Evolutionary conservation across 2,329 filamentous ascomycete species (phyloP).

Genomic region (Sporothrix dimorphospora): DNA sequence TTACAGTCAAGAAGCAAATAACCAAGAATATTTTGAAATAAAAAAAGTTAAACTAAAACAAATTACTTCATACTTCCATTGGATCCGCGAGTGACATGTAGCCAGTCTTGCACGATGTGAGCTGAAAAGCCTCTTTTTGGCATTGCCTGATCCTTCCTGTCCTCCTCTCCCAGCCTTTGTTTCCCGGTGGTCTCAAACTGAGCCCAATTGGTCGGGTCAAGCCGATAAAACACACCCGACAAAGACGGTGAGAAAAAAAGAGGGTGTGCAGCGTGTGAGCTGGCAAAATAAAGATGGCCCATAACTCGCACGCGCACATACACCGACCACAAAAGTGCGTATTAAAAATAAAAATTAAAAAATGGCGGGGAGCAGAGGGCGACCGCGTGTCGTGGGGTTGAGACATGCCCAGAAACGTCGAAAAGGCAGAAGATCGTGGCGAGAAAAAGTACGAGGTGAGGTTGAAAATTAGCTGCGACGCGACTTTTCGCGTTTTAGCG

Average conservation of each 20-base stretch:
- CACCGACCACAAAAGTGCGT: not conserved
- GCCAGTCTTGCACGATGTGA: not conserved
- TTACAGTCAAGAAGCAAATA: slow-evolving; percentile 1
- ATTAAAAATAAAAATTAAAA: slow-evolving; percentile 13
- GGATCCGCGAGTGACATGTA: not conserved
- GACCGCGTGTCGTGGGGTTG: slow-evolving; percentile 15
- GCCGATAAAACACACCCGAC: not conserved
- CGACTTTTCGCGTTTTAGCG: slow-evolving; percentile 28
- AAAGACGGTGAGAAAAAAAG: not conserved
- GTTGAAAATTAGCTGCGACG: slow-evolving; percentile 18
- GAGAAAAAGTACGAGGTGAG: not conserved
- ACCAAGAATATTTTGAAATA: not conserved
- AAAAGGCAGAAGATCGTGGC: slow-evolving; percentile 10
- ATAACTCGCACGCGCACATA: not conserved
- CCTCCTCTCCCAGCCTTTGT: not conserved
- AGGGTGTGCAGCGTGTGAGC: not conserved
- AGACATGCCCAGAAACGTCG: no score
- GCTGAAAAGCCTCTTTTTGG: not conserved
- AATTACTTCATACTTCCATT: not conserved
- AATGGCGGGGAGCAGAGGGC: not conserved
- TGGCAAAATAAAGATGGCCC: not conserved
- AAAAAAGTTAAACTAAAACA: not conserved
- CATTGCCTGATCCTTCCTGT: not conserved
- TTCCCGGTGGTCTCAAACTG: not conserved
- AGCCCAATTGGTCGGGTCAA: not conserved